Evolutionary conservation across 2,329 filamentous ascomycete genomes (phyloP).

Genomic region (Cladosporium sp.): DNA sequence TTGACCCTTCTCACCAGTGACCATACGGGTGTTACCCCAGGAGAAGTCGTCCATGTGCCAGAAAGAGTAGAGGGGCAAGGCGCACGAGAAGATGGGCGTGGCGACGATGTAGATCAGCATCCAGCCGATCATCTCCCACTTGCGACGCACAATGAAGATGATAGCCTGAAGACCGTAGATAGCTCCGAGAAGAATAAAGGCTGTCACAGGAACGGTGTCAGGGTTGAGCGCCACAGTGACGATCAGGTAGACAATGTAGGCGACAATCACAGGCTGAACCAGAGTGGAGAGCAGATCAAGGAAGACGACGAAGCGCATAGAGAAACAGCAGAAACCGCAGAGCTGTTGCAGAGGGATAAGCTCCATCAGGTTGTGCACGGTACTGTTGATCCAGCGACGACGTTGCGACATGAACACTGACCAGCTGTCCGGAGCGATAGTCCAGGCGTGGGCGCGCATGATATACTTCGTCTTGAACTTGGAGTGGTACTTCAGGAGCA

Average conservation of each 20-base stretch:
- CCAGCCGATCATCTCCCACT: conserved; percentile 99
- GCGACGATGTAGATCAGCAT: conserved; percentile 94
- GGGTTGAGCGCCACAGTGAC: conserved; percentile 62
- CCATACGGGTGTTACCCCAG: conserved; percentile 98
- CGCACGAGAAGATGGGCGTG: conserved; percentile 87
- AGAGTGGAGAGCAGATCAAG: conserved; percentile 88
- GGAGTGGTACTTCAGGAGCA: conserved; percentile 85
- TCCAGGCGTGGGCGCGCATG: conserved; percentile 88
- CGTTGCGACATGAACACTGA: conserved; percentile 93
- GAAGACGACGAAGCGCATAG: conserved; percentile 97
- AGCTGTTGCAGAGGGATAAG: conserved; percentile 89
- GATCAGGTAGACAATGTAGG: conserved; percentile 86
- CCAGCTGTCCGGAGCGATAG: conserved; percentile 93
- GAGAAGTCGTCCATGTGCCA: conserved; percentile 99
- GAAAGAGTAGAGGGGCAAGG: conserved; percentile 87
- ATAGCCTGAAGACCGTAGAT: conserved; percentile 96
- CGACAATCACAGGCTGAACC: conserved; percentile 84
- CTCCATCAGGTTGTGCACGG: conserved; percentile 94
- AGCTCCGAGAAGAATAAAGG: conserved; percentile 86
- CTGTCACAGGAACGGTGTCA: conserved; percentile 69
- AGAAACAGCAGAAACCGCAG: conserved; percentile 99
- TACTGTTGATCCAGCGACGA: conserved; percentile 99
- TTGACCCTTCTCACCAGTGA: conserved; percentile 87
- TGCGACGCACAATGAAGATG: conserved; percentile 92
- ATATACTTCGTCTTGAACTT: conserved; percentile 99